Evolutionary conservation across 2,329 filamentous ascomycete genomes (phyloP), one percentile per base, ranked within the genome.

Genomic region (Xenosphaeropsis pyriputrescens): DNA sequence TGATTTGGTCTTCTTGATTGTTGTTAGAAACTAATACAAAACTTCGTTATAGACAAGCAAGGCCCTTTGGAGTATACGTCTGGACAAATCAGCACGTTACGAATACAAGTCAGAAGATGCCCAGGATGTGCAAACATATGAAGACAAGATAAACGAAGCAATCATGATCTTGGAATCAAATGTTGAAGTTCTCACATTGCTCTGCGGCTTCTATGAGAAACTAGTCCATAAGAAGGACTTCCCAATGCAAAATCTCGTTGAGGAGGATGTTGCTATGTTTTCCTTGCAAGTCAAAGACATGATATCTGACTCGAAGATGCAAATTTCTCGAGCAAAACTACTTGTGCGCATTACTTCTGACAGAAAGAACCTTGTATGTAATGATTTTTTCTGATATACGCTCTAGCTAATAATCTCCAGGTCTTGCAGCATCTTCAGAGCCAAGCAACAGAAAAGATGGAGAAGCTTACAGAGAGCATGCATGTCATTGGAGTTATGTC

Each of bases 81-180:
- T 8, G 5, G 8, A 19, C 8, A 19, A 19, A 5, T 8, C 18
- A 19, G 18, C 18, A 8, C 18, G 18, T 8, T 8, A 19, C 18
- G 18, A 19, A 8, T 19, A 19, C 18, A 19, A 19, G 18, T 8
- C 18, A 8, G 18, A 19, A 19, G 43, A 60, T 32, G 48, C 60
- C 13, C 58, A 57, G 39, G 46, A 45, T 12, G 38, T 64, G 11
- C 61, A 64, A 37, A 48, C 43, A 29, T 53, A 52, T 30, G 54
- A 61, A 42, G 62, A 67, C 15, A 53, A 53, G 35, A 48, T 51
- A 1, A 57, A 53, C 26, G 52, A 59, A 26, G 53, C 50, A 0
- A 48, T 57, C 15, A 58, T 59, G 46, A 45, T 58, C 2, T 40
- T 64, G 2, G 50, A 61, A 16, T 47, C 55, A 0, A 65, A 66